Conservation (phyloP, 306 rosid genomes). For the Castanospermum australe region DNA sequence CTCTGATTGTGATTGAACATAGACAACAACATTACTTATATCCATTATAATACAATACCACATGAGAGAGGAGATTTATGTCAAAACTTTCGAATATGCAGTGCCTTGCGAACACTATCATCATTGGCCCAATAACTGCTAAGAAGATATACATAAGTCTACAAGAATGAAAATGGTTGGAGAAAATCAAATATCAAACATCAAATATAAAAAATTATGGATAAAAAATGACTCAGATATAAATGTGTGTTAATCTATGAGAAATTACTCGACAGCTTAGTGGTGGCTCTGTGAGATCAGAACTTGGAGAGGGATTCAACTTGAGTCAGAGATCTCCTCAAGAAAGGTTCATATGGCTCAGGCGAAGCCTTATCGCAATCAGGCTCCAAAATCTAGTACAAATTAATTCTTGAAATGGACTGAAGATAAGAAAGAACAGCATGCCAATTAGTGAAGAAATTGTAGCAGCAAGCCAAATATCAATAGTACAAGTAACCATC, state of each 20-base stretch:
- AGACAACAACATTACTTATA: too few species aligned
- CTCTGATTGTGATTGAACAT: neutral
- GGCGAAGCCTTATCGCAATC: constrained; percentile 20
- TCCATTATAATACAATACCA: too few species aligned
- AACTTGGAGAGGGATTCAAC: neutral
- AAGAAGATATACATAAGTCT: constrained; percentile 26
- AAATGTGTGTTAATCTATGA: neutral
- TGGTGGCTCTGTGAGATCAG: constrained; percentile 20
- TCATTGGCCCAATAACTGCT: constrained; percentile 26
- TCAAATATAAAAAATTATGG: too few species aligned
- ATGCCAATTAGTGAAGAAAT: neutral
- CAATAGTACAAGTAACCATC: neutral
- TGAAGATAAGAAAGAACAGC: constrained; percentile 14
- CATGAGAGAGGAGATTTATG: neutral
- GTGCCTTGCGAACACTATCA: constrained; percentile 27
- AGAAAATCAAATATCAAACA: neutral
- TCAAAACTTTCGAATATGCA: constrained; percentile 39
- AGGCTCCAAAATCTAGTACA: constrained; percentile 29
- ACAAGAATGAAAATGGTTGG: neutral
- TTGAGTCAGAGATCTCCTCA: constrained; percentile 37
- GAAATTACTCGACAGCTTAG: constrained; percentile 41
- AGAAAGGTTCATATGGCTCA: neutral
- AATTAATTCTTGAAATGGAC: constrained; percentile 41
- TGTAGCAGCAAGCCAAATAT: neutral
- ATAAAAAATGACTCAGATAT: too few species aligned